Percentiles rank a stretch among this genome's conserved stretches.
Evolutionary conservation across 2,329 filamentous ascomycete genomes (phyloP).

Genomic region (Colletotrichum brevisporum): DNA sequence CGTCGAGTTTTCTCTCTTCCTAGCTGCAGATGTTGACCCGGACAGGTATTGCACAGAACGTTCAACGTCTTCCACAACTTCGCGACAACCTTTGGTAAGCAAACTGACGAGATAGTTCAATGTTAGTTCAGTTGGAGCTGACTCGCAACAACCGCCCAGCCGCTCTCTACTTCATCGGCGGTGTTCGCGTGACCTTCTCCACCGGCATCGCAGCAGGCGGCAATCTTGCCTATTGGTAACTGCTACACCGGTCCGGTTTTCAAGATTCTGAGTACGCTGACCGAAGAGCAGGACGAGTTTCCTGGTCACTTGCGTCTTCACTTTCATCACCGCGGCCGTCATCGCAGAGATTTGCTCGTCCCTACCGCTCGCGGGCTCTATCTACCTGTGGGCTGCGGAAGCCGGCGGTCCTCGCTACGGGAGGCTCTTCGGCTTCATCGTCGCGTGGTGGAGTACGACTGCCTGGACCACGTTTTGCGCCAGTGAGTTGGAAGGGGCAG

Average conservation of each 20-base stretch:
- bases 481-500: slow-evolving; percentile 45
- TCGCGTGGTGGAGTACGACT: slow-evolving; percentile 75
- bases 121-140: slow-evolving; percentile 56
- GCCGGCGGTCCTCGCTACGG: slow-evolving; percentile 68
- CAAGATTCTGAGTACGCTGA: slow-evolving; percentile 2
- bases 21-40: not conserved
- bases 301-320: slow-evolving; percentile 71
- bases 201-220: slow-evolving; percentile 74
- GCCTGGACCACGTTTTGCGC: slow-evolving; percentile 73
- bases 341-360: slow-evolving; percentile 74
- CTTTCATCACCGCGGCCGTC: slow-evolving; percentile 72
- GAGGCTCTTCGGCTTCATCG: slow-evolving; percentile 70
- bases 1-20: too few species aligned
- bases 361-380: slow-evolving; percentile 70
- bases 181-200: slow-evolving; percentile 72
- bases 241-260: too few species aligned
- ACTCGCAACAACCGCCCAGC: too few species aligned
- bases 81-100: slow-evolving; percentile 69
- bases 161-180: slow-evolving; percentile 71
- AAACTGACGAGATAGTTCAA: not conserved
- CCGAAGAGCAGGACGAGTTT: slow-evolving; percentile 66
- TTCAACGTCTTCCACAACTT: slow-evolving; percentile 72
- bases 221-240: slow-evolving; percentile 71
- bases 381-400: slow-evolving; percentile 74
- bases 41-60: slow-evolving; percentile 68